Percentiles rank a stretch among this genome's conserved stretches.
phyloP scores from a whole-genome alignment of 768 basidiomycete genomes.

The Calocera viscosa region DNA sequence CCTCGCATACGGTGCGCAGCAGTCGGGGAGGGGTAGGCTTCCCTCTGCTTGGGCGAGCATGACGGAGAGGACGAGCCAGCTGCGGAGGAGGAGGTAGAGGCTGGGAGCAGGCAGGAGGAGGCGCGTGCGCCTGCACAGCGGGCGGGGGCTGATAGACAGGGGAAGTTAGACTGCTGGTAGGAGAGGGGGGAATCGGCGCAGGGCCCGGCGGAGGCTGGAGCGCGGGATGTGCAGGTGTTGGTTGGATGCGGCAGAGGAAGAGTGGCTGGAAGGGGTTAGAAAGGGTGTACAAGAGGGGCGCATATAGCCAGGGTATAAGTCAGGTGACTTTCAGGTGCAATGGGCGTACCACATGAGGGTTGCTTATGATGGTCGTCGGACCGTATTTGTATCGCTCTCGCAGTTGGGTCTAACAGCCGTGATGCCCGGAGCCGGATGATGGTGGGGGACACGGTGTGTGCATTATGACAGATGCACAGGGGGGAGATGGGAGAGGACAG shows the following conservation, averaged over 20 bases:
- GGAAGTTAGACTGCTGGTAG: conserved; percentile 25
- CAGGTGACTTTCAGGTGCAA: too few species aligned
- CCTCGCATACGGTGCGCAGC: conserved; percentile 7
- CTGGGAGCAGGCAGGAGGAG: conserved; percentile 50
- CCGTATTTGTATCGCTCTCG: too few species aligned
- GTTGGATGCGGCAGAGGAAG: conserved; percentile 60
- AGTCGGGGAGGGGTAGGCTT: neutral
- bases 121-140: conserved; percentile 47
- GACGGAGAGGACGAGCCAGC: conserved; percentile 45
- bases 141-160: conserved; percentile 51
- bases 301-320: neutral
- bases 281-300: neutral
- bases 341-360: too few species aligned
- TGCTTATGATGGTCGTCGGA: too few species aligned
- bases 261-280: conserved; percentile 38
- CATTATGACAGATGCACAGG: too few species aligned
- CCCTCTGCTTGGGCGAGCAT: conserved; percentile 43
- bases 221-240: conserved; percentile 43
- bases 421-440: too few species aligned
- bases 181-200: conserved; percentile 10
- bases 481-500: too few species aligned
- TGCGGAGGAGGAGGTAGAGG: conserved; percentile 45
- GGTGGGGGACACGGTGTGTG: too few species aligned
- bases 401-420: too few species aligned
- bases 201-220: conserved; percentile 18